Evolutionary conservation across 164 flowering plant genomes (phyloP).

Genomic region (Annona squamosa): DNA sequence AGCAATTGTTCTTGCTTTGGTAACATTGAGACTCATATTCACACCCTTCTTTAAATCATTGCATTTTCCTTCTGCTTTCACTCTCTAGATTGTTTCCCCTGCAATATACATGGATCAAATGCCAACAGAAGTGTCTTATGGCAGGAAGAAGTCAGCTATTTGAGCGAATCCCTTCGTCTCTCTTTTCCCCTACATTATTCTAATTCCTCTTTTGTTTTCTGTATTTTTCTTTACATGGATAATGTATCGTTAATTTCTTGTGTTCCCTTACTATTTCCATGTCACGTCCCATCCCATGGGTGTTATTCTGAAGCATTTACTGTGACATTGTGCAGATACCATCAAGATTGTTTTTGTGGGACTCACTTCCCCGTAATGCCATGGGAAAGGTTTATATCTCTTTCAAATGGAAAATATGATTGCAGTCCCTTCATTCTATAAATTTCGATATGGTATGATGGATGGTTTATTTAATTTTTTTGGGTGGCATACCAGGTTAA

Average conservation of each 20-base stretch:
- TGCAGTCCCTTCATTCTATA: background rate
- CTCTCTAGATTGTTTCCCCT: background rate
- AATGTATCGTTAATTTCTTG: too few relatives aligned
- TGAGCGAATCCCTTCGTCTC: background rate
- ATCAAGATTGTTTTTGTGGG: conserved; percentile 70
- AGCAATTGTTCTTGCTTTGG: background rate
- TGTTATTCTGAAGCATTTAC: background rate
- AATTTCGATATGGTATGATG: background rate
- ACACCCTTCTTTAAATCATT: background rate
- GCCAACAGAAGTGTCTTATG: background rate
- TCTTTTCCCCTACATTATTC: background rate
- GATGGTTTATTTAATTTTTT: background rate
- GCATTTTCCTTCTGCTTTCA: background rate
- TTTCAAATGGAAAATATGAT: background rate
- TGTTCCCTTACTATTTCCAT: too few relatives aligned
- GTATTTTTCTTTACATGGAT: too few relatives aligned
- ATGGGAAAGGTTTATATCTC: conserved; percentile 78
- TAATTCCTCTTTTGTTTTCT: background rate
- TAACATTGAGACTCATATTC: background rate
- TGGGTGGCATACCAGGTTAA: conserved; percentile 41
- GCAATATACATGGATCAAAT: background rate
- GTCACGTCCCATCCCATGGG: background rate
- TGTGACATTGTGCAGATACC: conserved; percentile 48
- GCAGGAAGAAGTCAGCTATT: background rate
- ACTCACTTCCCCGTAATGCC: conserved; percentile 81